phyloP scores from a whole-genome alignment of 1,284 basidiomycete species.

The Apiotrichum mycotoxinovorans region DNA sequence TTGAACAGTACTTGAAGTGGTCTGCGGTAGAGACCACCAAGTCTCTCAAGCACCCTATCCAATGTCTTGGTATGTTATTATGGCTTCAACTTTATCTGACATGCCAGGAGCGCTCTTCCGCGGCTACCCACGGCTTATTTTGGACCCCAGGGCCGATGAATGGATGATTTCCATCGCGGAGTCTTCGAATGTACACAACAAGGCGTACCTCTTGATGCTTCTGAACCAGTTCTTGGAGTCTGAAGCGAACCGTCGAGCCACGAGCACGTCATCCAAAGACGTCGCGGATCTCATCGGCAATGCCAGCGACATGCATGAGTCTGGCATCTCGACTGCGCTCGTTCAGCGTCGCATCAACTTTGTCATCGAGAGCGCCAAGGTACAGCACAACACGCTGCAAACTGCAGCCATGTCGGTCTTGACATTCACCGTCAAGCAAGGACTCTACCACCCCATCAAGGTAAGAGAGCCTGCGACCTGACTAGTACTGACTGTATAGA shows the following conservation, averaged over 20 bases:
- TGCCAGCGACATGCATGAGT: slow-evolving; percentile 89
- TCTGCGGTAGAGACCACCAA: slow-evolving; percentile 16
- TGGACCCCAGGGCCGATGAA: slow-evolving; percentile 65
- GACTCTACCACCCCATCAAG: slow-evolving; percentile 88
- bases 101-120: slow-evolving; percentile 76
- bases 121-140: slow-evolving; percentile 86
- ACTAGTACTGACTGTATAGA: slow-evolving; percentile 53
- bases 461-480: slow-evolving; percentile 48
- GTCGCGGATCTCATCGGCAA: slow-evolving; percentile 93
- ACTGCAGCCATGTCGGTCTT: slow-evolving; percentile 84
- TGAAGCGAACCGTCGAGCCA: slow-evolving; percentile 59
- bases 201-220: slow-evolving; percentile 72
- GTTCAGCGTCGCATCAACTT: slow-evolving; percentile 85
- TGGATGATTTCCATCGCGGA: slow-evolving; percentile 86
- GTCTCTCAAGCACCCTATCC: slow-evolving; percentile 44
- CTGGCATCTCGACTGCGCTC: slow-evolving; percentile 86
- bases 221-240: slow-evolving; percentile 84
- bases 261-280: slow-evolving; percentile 57
- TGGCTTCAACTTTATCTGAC: slow-evolving; percentile 1
- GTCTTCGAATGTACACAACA: slow-evolving; percentile 65
- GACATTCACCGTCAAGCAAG: slow-evolving; percentile 88
- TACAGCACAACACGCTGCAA: slow-evolving; percentile 67
- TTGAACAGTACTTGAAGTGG: slow-evolving; percentile 60
- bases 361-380: slow-evolving; percentile 76
- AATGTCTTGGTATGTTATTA: slow-evolving; percentile 68